Percentiles rank a stretch among this genome's conserved stretches.
phyloP scores from a whole-genome alignment of 78 protist genomes.

The Guillardia theta region DNA sequence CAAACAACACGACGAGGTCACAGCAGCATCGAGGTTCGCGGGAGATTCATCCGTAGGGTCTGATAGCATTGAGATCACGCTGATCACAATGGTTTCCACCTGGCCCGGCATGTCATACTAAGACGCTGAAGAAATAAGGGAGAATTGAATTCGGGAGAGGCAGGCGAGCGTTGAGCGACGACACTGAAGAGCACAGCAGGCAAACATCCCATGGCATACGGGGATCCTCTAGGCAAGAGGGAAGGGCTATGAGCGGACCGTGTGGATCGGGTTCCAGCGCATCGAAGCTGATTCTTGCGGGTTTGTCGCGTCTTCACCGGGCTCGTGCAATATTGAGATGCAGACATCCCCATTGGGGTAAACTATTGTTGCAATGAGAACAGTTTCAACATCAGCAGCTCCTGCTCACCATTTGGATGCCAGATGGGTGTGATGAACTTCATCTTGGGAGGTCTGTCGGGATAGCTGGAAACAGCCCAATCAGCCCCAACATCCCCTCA shows the following conservation, averaged over 20 bases:
- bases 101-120: too few species aligned
- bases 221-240: too few species aligned
- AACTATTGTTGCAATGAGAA: too few species aligned
- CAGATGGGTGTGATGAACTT: slow-evolving; percentile 76
- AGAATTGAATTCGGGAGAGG: too few species aligned
- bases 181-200: too few species aligned
- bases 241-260: slow-evolving; percentile 51
- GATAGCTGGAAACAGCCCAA: too few species aligned
- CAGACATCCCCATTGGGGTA: slow-evolving; percentile 89
- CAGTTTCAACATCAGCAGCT: too few species aligned
- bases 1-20: background rate
- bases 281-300: slow-evolving; percentile 70
- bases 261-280: slow-evolving; percentile 90
- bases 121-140: too few species aligned
- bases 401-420: slow-evolving; percentile 77
- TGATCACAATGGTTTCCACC: slow-evolving; percentile 72
- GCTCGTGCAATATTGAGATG: slow-evolving; percentile 93
- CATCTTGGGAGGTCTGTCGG: slow-evolving; percentile 90
- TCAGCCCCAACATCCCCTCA: too few species aligned
- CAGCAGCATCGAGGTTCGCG: slow-evolving; percentile 95
- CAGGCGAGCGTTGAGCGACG: background rate
- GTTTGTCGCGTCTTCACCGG: slow-evolving; percentile 84
- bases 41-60: slow-evolving; percentile 94
- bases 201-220: too few species aligned
- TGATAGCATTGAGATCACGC: slow-evolving; percentile 88